Conservation (phyloP, 768 basidiomycete genomes). For the Rubroboletus pulcherrimus region DNA sequence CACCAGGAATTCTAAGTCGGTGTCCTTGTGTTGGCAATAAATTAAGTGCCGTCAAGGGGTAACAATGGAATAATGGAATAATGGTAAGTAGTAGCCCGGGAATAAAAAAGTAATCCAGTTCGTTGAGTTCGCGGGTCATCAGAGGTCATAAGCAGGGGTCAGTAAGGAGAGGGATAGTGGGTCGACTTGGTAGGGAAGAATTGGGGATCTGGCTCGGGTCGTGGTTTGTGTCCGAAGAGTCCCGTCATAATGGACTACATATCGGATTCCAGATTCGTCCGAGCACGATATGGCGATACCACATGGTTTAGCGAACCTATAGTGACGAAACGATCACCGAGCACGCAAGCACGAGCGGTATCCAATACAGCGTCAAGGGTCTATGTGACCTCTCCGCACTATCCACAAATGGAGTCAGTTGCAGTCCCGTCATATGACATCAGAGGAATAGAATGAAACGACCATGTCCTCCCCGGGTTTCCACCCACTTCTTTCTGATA, state of each 20-base stretch:
- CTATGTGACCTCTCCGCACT: slow-evolving; percentile 17
- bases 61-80: background rate
- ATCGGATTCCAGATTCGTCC: background rate
- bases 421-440: too few relatives aligned
- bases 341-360: slow-evolving; percentile 12
- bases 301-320: background rate
- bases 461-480: background rate
- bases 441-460: background rate
- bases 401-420: background rate
- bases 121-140: background rate
- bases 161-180: background rate
- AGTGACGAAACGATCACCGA: slow-evolving; percentile 6
- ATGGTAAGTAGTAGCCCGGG: background rate
- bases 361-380: slow-evolving; percentile 11
- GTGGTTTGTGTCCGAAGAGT: background rate
- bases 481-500: background rate
- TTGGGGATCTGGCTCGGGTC: background rate
- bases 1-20: background rate
- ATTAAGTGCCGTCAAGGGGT: background rate
- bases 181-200: background rate
- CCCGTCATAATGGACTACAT: background rate
- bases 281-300: background rate
- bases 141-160: background rate
- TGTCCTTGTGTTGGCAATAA: background rate
- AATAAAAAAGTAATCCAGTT: background rate